Evolutionary conservation across 2,329 filamentous ascomycete genomes (phyloP), one percentile per base, ranked within the genome.

Genomic region (Penicillium hordei): DNA sequence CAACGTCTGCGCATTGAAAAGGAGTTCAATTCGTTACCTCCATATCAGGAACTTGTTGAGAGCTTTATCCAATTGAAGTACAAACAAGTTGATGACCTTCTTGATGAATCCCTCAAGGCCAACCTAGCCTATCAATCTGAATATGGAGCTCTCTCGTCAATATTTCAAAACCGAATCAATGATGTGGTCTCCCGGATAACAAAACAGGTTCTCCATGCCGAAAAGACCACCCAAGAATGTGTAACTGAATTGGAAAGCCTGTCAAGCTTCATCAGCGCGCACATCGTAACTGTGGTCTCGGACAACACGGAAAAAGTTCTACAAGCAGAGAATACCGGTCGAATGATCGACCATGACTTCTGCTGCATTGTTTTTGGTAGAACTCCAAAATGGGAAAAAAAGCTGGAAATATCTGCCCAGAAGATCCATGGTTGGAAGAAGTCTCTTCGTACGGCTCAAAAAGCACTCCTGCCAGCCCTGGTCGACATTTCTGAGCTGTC

Each of bases 281-380:
- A 13, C 5, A 5, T 36, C 21, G 27, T 39, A 25, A 31, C 17
- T 19, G 17, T 42, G 21, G 36, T 57, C 13, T 39, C 49, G n/a
- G 17, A 36, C 15, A 34, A 7, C 17, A 46, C 34, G 4, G 9
- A 31, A 29, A 13, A 19, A 48, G 42, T 57, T 29, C 27, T 33
- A 5, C 42, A 31, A 38, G 42, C 55, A 27, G 23, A 49, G 34
- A 17, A 25, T 12, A 25, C n/a, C 9, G 13, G 6, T 40, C 23
- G 13, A 15, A 33, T 33, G 12, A 40, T 55, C 12, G 56, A 58
- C 4, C 51, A 55, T 55, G 52, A 50, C 3, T 58, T 55, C 31
- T 58, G 56, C 33, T 21, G 27, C 19, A 34, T 27, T 36, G 56
- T 29, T 9, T 58, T 58, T 9, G 1, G 10, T 31, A 23, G 10